Conservation (phyloP, 192 early-diverging fungal species). For the Gonapodya sp. region DNA sequence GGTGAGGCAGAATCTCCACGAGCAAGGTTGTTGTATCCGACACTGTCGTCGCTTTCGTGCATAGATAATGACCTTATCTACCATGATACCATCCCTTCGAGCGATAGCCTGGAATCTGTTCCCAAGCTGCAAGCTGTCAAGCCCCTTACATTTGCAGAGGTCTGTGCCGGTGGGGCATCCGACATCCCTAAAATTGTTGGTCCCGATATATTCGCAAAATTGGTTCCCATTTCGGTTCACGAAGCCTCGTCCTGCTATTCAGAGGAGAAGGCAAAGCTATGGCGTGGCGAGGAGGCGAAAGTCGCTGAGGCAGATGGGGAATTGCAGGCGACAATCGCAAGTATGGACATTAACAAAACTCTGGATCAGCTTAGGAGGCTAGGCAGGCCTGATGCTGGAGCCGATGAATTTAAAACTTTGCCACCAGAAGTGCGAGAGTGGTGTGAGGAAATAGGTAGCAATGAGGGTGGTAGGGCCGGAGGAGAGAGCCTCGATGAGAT, state of each 20-base stretch:
- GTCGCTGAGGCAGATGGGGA: slow-evolving; percentile 78
- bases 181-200: slow-evolving; percentile 83
- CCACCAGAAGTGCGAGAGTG: slow-evolving; percentile 50
- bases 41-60: background rate
- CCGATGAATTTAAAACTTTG: slow-evolving; percentile 10
- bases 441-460: slow-evolving; percentile 45
- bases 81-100: slow-evolving; percentile 73
- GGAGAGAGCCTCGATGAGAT: slow-evolving; percentile 38
- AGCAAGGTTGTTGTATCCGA: background rate
- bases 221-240: slow-evolving; percentile 90
- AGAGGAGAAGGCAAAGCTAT: slow-evolving; percentile 90
- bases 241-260: slow-evolving; percentile 89
- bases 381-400: slow-evolving; percentile 24
- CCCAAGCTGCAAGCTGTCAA: slow-evolving; percentile 73
- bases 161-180: slow-evolving; percentile 45
- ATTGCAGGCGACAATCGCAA: slow-evolving; percentile 68
- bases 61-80: slow-evolving; percentile 95
- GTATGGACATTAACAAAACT: slow-evolving; percentile 73
- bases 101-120: slow-evolving; percentile 32
- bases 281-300: slow-evolving; percentile 67
- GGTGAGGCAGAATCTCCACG: slow-evolving; percentile 23
- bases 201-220: slow-evolving; percentile 71
- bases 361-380: slow-evolving; percentile 66
- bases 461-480: slow-evolving; percentile 33
- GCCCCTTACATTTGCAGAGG: slow-evolving; percentile 61